Conservation (phyloP, 2,329 filamentous ascomycete species). For the Botryosphaeria dothidea region DNA sequence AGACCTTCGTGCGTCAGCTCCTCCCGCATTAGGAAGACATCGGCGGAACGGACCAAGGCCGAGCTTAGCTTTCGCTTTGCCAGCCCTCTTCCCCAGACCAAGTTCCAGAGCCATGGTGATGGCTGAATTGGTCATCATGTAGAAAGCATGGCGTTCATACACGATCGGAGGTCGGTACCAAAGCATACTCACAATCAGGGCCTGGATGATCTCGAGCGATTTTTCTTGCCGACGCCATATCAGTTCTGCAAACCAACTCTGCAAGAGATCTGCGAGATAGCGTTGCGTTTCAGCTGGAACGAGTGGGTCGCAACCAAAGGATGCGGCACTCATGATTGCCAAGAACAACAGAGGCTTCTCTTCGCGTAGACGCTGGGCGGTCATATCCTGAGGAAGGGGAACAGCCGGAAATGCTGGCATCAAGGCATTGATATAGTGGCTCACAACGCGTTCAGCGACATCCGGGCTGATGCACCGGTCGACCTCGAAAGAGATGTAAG, state of each 20-base stretch:
- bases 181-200: conserved; percentile 71
- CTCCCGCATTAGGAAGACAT: conserved; percentile 49
- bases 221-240: conserved; percentile 77
- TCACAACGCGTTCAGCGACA: conserved; percentile 57
- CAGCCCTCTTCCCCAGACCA: conserved; percentile 66
- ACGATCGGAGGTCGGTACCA: conserved; percentile 86
- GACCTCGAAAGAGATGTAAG: conserved; percentile 40
- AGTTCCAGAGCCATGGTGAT: conserved; percentile 82
- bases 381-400: conserved; percentile 56
- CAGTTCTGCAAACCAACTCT: conserved; percentile 71
- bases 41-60: conserved; percentile 35
- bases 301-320: conserved; percentile 44
- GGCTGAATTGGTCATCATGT: conserved; percentile 80
- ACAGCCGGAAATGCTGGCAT: conserved; percentile 59
- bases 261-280: conserved; percentile 66
- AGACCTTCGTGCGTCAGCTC: conserved; percentile 58
- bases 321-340: conserved; percentile 56
- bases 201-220: conserved; percentile 79
- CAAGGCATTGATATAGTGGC: conserved; percentile 57
- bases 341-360: conserved; percentile 63
- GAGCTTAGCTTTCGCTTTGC: conserved; percentile 41
- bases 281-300: conserved; percentile 60
- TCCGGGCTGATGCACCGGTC: conserved; percentile 53
- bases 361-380: conserved; percentile 55
- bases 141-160: conserved; percentile 86